phyloP scores from a whole-genome alignment of 1,139 yeast genomes.

The Taphrina pruni region DNA sequence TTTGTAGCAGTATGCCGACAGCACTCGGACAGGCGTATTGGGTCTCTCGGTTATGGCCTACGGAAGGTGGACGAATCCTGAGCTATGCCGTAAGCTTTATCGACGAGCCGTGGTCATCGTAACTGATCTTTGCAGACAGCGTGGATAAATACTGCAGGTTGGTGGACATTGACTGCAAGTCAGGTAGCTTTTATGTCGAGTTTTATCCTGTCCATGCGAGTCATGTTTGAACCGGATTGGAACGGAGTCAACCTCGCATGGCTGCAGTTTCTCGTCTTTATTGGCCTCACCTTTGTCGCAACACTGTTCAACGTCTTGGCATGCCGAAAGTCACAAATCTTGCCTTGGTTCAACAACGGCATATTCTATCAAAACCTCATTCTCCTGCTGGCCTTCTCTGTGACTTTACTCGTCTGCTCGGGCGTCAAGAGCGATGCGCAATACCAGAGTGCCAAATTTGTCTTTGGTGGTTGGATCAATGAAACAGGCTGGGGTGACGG shows the following conservation, averaged over 20 bases:
- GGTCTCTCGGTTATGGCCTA: constrained; percentile 42
- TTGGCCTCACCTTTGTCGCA: constrained; percentile 16
- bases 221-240: constrained; percentile 31
- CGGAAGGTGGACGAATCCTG: constrained; percentile 44
- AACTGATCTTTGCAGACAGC: constrained; percentile 37
- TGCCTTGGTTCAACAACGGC: constrained; percentile 34
- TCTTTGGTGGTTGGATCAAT: constrained; percentile 45
- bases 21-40: constrained; percentile 54
- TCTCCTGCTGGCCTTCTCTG: constrained; percentile 22
- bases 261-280: constrained; percentile 26
- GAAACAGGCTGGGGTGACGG: constrained; percentile 48
- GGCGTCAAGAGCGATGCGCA: constrained; percentile 24
- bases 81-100: constrained; percentile 31
- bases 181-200: constrained; percentile 47
- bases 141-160: constrained; percentile 43
- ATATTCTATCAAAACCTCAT: constrained; percentile 30
- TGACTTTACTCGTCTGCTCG: constrained; percentile 27
- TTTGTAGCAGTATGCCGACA: constrained; percentile 71
- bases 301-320: constrained; percentile 32
- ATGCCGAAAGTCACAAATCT: constrained; percentile 13
- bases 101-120: neutral
- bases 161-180: constrained; percentile 38
- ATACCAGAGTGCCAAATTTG: constrained; percentile 36
- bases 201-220: constrained; percentile 27
- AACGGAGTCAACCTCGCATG: constrained; percentile 23